These are phyloP conservation scores for Spinacia oleracea DNA, from an alignment of 179 eudicot genomes.

Conservation along the genomic window DNA sequence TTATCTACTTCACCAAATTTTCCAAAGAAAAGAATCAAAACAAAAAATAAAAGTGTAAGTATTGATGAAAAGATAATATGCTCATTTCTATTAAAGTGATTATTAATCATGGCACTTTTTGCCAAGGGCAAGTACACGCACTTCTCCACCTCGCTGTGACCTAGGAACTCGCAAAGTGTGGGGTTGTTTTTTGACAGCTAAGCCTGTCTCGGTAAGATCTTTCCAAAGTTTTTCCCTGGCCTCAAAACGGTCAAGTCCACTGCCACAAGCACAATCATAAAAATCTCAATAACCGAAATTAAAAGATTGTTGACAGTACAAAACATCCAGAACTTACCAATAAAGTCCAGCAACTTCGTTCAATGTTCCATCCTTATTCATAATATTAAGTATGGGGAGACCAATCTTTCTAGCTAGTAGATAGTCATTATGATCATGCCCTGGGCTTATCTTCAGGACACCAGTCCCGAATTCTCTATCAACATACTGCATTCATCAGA, in stretches of 20 bases:
- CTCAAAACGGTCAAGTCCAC: slow-evolving; percentile 98
- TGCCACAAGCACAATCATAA: slow-evolving; percentile 29
- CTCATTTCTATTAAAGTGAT: background rate
- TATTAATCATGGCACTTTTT: background rate
- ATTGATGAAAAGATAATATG: background rate
- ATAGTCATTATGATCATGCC: slow-evolving; percentile 98
- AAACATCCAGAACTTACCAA: slow-evolving; percentile 39
- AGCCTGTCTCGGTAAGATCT: slow-evolving; percentile 80
- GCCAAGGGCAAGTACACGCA: slow-evolving; percentile 35
- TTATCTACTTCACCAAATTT: slow-evolving; percentile 51
- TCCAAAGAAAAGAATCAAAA: slow-evolving; percentile 9
- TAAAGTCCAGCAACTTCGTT: slow-evolving; percentile 93
- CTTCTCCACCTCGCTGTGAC: slow-evolving; percentile 99
- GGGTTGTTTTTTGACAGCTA: slow-evolving; percentile 88
- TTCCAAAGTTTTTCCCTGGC: slow-evolving; percentile 87
- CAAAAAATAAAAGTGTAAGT: slow-evolving; percentile 12
- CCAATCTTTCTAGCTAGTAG: slow-evolving; percentile 95
- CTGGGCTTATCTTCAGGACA: slow-evolving; percentile 96
- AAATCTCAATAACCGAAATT: background rate
- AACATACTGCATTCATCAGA: slow-evolving; percentile 56
- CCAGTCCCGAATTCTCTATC: slow-evolving; percentile 98
- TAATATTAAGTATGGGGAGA: slow-evolving; percentile 88
- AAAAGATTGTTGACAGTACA: background rate
- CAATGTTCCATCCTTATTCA: slow-evolving; percentile 95
- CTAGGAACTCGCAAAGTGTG: slow-evolving; percentile 86